A percentile compares a stretch with the other conserved stretches of the same genome.
phyloP scores from a whole-genome alignment of 176 grass and related monocot genomes.

The Olyra latifolia region DNA sequence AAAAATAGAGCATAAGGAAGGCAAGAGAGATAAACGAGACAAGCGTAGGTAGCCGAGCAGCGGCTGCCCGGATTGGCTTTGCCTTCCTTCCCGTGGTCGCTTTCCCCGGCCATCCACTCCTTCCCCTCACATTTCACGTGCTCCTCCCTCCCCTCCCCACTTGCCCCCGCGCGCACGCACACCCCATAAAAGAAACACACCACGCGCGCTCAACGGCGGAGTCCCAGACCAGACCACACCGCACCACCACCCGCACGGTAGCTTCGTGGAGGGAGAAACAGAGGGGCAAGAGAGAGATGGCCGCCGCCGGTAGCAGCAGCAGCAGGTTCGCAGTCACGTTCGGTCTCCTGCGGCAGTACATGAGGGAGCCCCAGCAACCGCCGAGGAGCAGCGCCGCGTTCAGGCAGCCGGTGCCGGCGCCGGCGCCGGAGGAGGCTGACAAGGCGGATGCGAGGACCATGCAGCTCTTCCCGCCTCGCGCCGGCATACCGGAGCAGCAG shows the following conservation, averaged over 20 bases:
- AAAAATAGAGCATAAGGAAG: too few relatives aligned
- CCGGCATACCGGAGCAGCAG: background rate
- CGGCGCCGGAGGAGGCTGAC: background rate
- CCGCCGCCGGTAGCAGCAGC: background rate
- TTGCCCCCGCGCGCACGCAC: background rate
- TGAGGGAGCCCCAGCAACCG: constrained; percentile 33
- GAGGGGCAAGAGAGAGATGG: background rate
- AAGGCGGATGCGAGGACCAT: background rate
- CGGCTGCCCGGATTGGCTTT: too few relatives aligned
- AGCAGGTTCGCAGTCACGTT: constrained; percentile 38
- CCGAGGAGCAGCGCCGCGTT: background rate
- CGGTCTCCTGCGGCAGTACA: constrained; percentile 46
- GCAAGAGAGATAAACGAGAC: too few relatives aligned
- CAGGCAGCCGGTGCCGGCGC: constrained; percentile 7
- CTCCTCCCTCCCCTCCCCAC: background rate
- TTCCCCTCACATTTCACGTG: background rate
- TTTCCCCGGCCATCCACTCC: background rate
- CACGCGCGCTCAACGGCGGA: too few relatives aligned
- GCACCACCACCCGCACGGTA: background rate
- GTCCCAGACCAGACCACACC: background rate
- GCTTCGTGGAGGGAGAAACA: background rate
- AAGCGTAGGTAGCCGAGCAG: too few relatives aligned
- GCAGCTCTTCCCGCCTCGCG: constrained; percentile 42
- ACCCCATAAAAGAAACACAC: too few relatives aligned
- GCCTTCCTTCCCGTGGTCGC: background rate